Percentiles rank a stretch among this genome's conserved stretches.
Conservation (phyloP, 1,284 basidiomycete genomes). For the Ustilago loliicola region DNA sequence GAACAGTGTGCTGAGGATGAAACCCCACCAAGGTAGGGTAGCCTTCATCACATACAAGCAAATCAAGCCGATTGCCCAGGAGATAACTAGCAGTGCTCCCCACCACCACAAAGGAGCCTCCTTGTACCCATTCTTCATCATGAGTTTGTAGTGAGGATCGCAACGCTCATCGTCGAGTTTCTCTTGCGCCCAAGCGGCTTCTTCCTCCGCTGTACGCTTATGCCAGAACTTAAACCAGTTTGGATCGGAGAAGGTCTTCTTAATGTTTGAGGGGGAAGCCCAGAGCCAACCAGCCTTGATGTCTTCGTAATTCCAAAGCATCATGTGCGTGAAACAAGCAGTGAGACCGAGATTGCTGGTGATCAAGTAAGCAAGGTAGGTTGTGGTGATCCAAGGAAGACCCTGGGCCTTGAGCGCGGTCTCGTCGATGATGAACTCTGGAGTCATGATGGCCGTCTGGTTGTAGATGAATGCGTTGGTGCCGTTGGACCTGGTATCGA, state of each 20-base stretch:
- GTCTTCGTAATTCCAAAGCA: slow-evolving; percentile 46
- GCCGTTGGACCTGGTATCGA: slow-evolving; percentile 30
- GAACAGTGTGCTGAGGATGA: slow-evolving; percentile 28
- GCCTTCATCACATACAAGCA: slow-evolving; percentile 40
- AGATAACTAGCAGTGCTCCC: slow-evolving; percentile 20
- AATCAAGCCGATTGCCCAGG: slow-evolving; percentile 29
- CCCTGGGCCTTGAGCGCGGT: slow-evolving; percentile 26
- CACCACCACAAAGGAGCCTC: slow-evolving; percentile 44
- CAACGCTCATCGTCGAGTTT: slow-evolving; percentile 20
- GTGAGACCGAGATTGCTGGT: slow-evolving; percentile 41
- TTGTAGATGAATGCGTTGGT: slow-evolving; percentile 40
- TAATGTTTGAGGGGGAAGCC: slow-evolving; percentile 28
- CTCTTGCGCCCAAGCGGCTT: slow-evolving; percentile 21
- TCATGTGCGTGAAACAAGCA: slow-evolving; percentile 44
- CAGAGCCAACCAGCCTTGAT: slow-evolving; percentile 41
- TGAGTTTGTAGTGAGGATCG: slow-evolving; percentile 40
- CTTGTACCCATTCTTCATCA: slow-evolving; percentile 38
- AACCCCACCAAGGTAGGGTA: slow-evolving; percentile 44
- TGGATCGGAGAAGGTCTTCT: slow-evolving; percentile 19
- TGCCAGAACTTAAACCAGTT: slow-evolving; percentile 41
- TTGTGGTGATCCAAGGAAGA: slow-evolving; percentile 30
- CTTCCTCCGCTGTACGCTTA: slow-evolving; percentile 19
- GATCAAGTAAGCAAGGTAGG: slow-evolving; percentile 41
- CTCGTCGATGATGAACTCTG: slow-evolving; percentile 35
- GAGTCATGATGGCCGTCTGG: slow-evolving; percentile 45